Evolutionary conservation across 2,329 filamentous ascomycete species (phyloP).

Genomic region (Cladosporium sp.): DNA sequence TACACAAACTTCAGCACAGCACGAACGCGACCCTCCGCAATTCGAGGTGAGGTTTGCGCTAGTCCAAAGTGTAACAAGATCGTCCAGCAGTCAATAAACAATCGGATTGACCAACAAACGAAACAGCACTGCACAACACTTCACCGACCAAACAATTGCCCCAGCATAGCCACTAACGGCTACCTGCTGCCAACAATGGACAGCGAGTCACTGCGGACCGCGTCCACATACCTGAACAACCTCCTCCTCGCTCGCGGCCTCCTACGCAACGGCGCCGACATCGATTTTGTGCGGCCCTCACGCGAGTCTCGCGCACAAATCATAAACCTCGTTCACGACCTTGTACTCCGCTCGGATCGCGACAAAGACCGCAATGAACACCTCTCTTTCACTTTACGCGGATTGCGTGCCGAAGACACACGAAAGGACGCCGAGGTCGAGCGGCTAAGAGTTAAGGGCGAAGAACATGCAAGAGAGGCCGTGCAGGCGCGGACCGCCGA

Average conservation of each 20-base stretch:
- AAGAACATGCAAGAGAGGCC: constrained; percentile 66
- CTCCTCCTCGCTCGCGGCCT: constrained; percentile 64
- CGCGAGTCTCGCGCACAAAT: constrained; percentile 77
- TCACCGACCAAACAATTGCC: neutral
- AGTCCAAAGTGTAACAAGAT: neutral
- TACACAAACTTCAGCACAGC: neutral
- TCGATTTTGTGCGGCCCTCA: constrained; percentile 75
- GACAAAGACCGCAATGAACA: constrained; percentile 87
- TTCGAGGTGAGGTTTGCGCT: neutral
- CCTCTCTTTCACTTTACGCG: constrained; percentile 74
- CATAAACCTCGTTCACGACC: constrained; percentile 90
- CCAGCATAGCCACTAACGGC: constrained; percentile 21
- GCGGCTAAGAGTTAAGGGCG: constrained; percentile 41
- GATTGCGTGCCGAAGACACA: constrained; percentile 71
- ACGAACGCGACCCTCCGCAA: neutral
- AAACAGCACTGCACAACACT: neutral
- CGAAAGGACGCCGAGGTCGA: constrained; percentile 67
- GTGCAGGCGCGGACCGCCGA: constrained; percentile 73
- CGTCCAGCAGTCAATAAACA: neutral
- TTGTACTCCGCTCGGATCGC: constrained; percentile 88
- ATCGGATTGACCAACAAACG: neutral
- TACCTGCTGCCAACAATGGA: constrained; percentile 37
- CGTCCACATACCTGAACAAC: constrained; percentile 66
- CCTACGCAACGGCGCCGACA: constrained; percentile 63
- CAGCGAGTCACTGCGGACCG: constrained; percentile 58